These are phyloP conservation scores for Paracoccidioides lutzii DNA, from an alignment of 2,329 filamentous ascomycete species.

Conservation along the genomic window DNA sequence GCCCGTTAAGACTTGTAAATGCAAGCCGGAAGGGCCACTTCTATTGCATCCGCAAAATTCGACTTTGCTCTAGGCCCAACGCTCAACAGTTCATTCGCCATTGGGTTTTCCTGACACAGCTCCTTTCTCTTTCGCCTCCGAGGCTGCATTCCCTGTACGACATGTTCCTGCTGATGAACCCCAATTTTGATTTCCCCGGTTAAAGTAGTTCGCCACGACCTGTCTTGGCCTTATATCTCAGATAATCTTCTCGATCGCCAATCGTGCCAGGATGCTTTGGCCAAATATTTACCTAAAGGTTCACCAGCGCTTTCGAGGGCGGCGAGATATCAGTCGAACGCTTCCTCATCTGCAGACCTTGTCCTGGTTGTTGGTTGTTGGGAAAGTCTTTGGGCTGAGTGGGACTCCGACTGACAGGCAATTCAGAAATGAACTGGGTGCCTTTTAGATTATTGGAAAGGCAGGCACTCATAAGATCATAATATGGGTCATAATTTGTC, in stretches of 20 bases:
- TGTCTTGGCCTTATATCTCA: constrained; percentile 2
- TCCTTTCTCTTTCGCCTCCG: neutral
- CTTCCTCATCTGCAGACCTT: neutral
- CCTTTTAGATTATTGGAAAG: neutral
- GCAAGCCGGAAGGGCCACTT: neutral
- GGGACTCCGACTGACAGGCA: neutral
- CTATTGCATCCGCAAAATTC: neutral
- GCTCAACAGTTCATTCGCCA: neutral
- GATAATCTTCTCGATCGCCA: constrained; percentile 3
- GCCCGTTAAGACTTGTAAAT: neutral
- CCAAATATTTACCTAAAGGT: constrained; percentile 2
- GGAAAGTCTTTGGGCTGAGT: neutral
- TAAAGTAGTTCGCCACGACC: neutral
- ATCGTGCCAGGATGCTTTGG: neutral
- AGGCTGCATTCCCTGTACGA: neutral
- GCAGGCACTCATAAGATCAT: too few relatives aligned
- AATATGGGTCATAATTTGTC: too few relatives aligned
- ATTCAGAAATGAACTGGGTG: neutral
- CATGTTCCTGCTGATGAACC: constrained; percentile 3
- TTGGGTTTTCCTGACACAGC: neutral
- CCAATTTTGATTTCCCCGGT: constrained; percentile 3
- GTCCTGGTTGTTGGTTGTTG: neutral
- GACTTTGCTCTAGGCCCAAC: neutral
- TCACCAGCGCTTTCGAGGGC: neutral
- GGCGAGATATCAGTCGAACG: neutral